Evolutionary conservation across 2,329 filamentous ascomycete species (phyloP), one percentile per base, ranked within the genome.

Genomic region (Byssothecium circinans): DNA sequence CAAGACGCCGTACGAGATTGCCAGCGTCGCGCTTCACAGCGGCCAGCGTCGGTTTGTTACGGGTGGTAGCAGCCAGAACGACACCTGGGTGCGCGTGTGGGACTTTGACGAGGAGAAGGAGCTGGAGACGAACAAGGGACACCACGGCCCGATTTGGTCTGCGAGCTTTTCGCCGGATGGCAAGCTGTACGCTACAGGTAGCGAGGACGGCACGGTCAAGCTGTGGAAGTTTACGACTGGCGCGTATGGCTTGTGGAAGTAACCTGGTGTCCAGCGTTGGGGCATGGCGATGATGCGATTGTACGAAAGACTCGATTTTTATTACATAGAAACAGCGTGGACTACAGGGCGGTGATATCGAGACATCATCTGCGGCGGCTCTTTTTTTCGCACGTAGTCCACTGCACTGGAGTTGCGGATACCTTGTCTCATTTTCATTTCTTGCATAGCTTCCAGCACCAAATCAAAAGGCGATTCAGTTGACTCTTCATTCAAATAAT

Each of bases 141-240:
- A 99, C 61, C 94, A 99, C 65, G 94, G 94, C 1, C 92, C 92
- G 1, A 94, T 99, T 53, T 99, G 94, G 94, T 96, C 91, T 5
- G 85, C 95, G 50, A 87, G 87, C 47, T 99, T 96, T 72, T 94
- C 91, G 0, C 94, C 94, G 0, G 94, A 99, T 65, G 91, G 91
- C 38, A 96, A 95, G 68, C 77, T 99, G 7, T 99, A 97, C 67
- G 94, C 91, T 1, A 99, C 94, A 1, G 94, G 89, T 23, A 96
- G 91, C 40, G 94, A 99, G 69, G 94, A 99, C 64, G 94, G 94
- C 33, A 99, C 94, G 0, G 95, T 99, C 71, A 99, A 99, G 75
- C 78, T 99, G 58, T 87, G 84, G 84, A 87, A 87, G 68, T 83
- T 83, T 50, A 84, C 82, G 41, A 76, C 76, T 37, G 82, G 83